phyloP scores from a whole-genome alignment of 2,329 filamentous ascomycete genomes.

The Pyrenochaeta sp. region DNA sequence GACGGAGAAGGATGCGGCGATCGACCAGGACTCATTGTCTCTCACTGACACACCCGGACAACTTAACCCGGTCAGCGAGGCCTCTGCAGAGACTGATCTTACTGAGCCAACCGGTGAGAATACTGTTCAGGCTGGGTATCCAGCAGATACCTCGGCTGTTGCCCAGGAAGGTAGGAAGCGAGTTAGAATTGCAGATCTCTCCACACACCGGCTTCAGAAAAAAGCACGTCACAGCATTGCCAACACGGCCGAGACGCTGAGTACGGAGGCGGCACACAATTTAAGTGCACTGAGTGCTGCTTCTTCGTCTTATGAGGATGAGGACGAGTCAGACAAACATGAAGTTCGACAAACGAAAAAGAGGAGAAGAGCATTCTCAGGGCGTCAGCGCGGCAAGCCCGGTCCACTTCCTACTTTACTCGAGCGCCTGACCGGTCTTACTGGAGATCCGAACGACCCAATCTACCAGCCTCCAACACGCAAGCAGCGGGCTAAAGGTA shows the following conservation, averaged over 20 bases:
- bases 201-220: conserved; percentile 18
- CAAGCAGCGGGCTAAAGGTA: conserved; percentile 1
- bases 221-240: conserved; percentile 9
- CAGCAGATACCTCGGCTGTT: not conserved
- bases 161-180: conserved; percentile 27
- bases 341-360: conserved; percentile 11
- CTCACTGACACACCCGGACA: not conserved
- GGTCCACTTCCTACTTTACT: conserved; percentile 34
- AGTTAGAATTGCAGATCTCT: conserved; percentile 25
- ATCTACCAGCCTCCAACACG: conserved; percentile 30
- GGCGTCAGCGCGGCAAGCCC: conserved; percentile 16
- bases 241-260: not conserved
- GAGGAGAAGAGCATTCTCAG: conserved; percentile 5
- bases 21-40: not conserved
- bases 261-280: conserved; percentile 2
- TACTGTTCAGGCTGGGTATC: not conserved
- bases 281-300: conserved; percentile 19
- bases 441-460: conserved; percentile 42
- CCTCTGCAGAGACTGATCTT: not conserved
- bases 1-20: not conserved
- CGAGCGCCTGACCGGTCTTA: conserved; percentile 47
- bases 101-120: not conserved
- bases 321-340: conserved; percentile 11
- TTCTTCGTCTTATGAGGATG: conserved; percentile 16
- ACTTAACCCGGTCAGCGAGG: not conserved